Evolutionary conservation across 1,139 yeast genomes (phyloP).

Genomic region (Pichia terricola): DNA sequence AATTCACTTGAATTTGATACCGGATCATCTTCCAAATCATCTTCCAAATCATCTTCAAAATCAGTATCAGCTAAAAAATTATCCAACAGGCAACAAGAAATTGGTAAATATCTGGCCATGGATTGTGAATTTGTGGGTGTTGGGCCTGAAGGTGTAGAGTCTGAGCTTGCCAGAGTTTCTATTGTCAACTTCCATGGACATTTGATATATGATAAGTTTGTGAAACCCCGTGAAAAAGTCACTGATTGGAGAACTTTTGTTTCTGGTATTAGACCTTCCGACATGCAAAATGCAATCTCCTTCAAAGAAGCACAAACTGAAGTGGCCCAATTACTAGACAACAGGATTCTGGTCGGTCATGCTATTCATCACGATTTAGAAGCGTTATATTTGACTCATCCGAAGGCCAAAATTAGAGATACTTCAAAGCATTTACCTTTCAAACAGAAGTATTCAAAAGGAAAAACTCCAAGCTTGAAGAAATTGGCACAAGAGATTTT

Average conservation of each 20-base stretch:
- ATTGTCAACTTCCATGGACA: slow-evolving; percentile 77
- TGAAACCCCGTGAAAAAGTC: slow-evolving; percentile 63
- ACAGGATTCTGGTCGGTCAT: slow-evolving; percentile 69
- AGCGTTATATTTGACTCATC: slow-evolving; percentile 59
- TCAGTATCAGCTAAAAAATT: not conserved
- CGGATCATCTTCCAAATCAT: too few relatives aligned
- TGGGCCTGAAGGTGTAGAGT: slow-evolving; percentile 59
- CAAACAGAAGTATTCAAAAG: slow-evolving; percentile 43
- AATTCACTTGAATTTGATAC: too few relatives aligned
- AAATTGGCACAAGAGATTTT: slow-evolving; percentile 51
- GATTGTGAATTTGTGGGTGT: slow-evolving; percentile 96
- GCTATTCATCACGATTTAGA: slow-evolving; percentile 73
- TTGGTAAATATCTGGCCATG: slow-evolving; percentile 70
- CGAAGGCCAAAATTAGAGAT: slow-evolving; percentile 56
- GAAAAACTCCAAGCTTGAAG: slow-evolving; percentile 66
- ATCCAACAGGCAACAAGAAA: slow-evolving; percentile 21
- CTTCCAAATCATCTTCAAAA: too few relatives aligned
- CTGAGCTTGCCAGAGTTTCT: slow-evolving; percentile 80
- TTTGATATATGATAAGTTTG: slow-evolving; percentile 61
- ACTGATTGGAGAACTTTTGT: slow-evolving; percentile 94
- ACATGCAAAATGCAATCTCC: slow-evolving; percentile 57
- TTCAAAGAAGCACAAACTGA: slow-evolving; percentile 57
- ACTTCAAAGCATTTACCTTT: slow-evolving; percentile 59
- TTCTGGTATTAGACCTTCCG: slow-evolving; percentile 70
- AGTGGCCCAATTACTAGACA: slow-evolving; percentile 41